Base-by-base conservation (phyloP, 768 basidiomycete species). In the Kwoniella mangroviensis region DNA sequence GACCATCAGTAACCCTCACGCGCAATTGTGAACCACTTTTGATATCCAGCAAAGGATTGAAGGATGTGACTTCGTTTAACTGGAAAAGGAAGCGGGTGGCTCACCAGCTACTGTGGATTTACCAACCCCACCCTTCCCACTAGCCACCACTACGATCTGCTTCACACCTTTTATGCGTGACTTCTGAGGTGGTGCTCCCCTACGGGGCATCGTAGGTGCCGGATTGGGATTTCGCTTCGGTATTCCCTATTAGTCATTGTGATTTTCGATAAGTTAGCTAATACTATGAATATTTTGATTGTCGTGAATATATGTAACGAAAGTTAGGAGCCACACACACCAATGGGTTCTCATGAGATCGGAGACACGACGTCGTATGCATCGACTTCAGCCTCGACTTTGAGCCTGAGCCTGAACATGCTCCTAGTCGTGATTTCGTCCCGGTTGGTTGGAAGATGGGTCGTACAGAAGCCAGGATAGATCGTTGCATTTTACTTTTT, bases 101-200 rank as follows among this genome's bases (percentile, higher is more conserved):
- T 63, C 71, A 94, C 94, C 91, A 66, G 94, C 92, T 41, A 98
- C 86, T 0, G 94, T 98, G 71, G 92, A 94, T 84, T 97, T 98
- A 19, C 95, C 95, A 19, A 97, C 95, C 1, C 95, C 95, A 26
- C 96, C 96, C 79, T 98, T 98, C 4, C 94, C 95, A 73, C 92
- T 93, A 9, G 94, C 92, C 0, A 98, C 93, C 2, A 88, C 90
- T 4, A 98, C 79, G 17, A 95, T 89, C 71, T 89, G 89, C 74
- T 90, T 89, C 7, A 94, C 94, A 74, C 96, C 83, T 59, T 84
- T 83, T 43, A 84, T 85, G 12, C 73, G 73, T 1, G 83, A 79
- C 70, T 86, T 86, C 28, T 75, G 64, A 21, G 81, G 75, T 3
- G 84, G 82, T 9, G 82, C 76, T 0, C 84, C 84, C 56, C 84